Percentiles rank a stretch among this genome's conserved stretches.
Evolutionary conservation across 176 grass and related monocot genomes (phyloP).

Genomic region (Pontederia crassipes): DNA sequence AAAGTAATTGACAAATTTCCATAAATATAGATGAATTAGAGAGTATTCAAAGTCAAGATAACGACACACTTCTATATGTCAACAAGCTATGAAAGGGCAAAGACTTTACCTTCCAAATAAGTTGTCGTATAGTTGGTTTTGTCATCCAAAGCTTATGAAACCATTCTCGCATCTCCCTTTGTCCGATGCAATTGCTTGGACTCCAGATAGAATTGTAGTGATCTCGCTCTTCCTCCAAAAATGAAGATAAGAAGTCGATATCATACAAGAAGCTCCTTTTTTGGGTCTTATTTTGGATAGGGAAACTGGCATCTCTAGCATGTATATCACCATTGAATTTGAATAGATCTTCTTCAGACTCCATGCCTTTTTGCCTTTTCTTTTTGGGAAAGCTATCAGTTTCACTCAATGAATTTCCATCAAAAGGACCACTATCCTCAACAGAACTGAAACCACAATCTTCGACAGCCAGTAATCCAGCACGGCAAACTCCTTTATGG

Average conservation of each 20-base stretch:
- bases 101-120: conserved; percentile 73
- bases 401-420: conserved; percentile 40
- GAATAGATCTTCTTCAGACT: conserved; percentile 11
- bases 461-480: conserved; percentile 73
- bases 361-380: conserved; percentile 58
- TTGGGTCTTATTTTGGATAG: conserved; percentile 30
- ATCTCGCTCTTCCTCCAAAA: conserved; percentile 80
- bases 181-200: conserved; percentile 69
- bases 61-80: too few relatives aligned
- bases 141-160: conserved; percentile 72
- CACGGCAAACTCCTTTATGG: conserved; percentile 87
- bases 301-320: conserved; percentile 34
- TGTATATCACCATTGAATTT: conserved; percentile 17
- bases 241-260: conserved; percentile 70
- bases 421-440: conserved; percentile 23
- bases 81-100: too few relatives aligned
- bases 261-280: conserved; percentile 60
- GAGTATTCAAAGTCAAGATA: too few relatives aligned
- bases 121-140: conserved; percentile 63
- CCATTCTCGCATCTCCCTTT: conserved; percentile 98
- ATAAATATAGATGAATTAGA: too few relatives aligned
- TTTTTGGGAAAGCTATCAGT: conserved; percentile 40
- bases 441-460: conserved; percentile 26
- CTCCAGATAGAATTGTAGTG: conserved; percentile 90
- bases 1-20: conserved; percentile 8